Percentiles rank a stretch among this genome's conserved stretches.
Evolutionary conservation across 2,329 filamentous ascomycete species (phyloP).

Genomic region (Exophiala sp.): DNA sequence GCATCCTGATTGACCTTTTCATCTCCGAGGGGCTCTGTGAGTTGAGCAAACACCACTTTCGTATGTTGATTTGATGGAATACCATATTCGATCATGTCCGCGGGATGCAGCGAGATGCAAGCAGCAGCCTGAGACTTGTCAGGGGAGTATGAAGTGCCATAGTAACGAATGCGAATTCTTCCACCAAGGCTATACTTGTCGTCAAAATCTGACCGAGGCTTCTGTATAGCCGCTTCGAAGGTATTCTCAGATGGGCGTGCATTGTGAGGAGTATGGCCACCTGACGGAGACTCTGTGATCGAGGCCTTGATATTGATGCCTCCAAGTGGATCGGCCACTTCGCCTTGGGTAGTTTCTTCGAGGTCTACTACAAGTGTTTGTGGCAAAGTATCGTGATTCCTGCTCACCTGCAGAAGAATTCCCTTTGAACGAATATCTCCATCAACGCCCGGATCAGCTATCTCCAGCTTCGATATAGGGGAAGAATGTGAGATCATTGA

Average conservation of each 20-base stretch:
- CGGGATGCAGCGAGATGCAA: conserved; percentile 53
- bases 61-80: conserved; percentile 13
- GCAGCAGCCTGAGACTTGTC: conserved; percentile 46
- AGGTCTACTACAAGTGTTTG: conserved; percentile 9
- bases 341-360: neutral
- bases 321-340: neutral
- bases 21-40: neutral
- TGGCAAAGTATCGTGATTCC: conserved; percentile 4
- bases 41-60: conserved; percentile 9
- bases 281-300: neutral
- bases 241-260: neutral
- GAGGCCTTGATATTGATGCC: neutral
- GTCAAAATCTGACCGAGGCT: conserved; percentile 39
- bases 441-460: neutral
- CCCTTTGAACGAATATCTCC: neutral
- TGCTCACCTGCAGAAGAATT: conserved; percentile 11
- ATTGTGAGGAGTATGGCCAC: too few relatives aligned
- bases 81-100: conserved; percentile 54
- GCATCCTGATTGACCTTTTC: neutral
- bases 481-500: conserved; percentile 10
- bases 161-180: conserved; percentile 48
- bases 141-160: conserved; percentile 50
- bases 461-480: conserved; percentile 11
- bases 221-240: conserved; percentile 10
- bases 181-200: conserved; percentile 50